Evolutionary conservation across 495 filamentous ascomycete genomes (phyloP), one percentile per base, ranked within the genome.

Genomic region (Hypomontagnella monticulosa): DNA sequence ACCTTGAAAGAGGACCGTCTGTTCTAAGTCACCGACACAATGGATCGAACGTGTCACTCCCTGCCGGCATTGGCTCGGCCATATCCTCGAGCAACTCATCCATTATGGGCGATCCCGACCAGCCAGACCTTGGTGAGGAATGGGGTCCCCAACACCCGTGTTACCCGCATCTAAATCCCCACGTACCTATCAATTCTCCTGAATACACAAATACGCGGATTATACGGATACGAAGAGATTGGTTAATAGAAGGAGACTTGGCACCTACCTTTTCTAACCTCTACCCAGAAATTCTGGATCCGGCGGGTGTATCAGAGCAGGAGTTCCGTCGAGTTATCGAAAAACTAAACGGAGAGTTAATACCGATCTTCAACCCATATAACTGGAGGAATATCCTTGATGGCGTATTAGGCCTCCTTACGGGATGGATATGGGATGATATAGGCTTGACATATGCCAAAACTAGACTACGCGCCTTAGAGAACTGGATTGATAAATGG

Each of bases 341-440:
- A 34, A 88, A 84, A 51, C 82, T 97, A 8, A 97, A 97, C 63
- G 78, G 84, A 8, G 84, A 88, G 64, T 77, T 97, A 12, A 73
- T 88, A 20, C 81, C 81, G 38, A 89, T 88, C 0, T 96, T 94
- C 71, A 86, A 88, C 60, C 93, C 94, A 15, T 92, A 84, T 74
- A 76, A 71, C 37, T 77, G 77, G 72, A 80, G 89, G 43, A 94
- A 92, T 59, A 88, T 91, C 71, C 42, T 96, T 2, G 93, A 97
- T 71, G 85, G 85, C 3, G 73, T 91, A 4, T 57, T 96, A 63
- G 93, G 93, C 0, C 71, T 97, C 40, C 73, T 91, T 23, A 97
- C 95, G 3, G 87, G 92, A 14, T 99, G 93, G 93, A 53, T 97
- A 11, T 97, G 91, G 91, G 95, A 99, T 49, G 95, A 98, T 71